Conservation (phyloP, 1,139 yeast species). For the Hansenula lynferdii region DNA sequence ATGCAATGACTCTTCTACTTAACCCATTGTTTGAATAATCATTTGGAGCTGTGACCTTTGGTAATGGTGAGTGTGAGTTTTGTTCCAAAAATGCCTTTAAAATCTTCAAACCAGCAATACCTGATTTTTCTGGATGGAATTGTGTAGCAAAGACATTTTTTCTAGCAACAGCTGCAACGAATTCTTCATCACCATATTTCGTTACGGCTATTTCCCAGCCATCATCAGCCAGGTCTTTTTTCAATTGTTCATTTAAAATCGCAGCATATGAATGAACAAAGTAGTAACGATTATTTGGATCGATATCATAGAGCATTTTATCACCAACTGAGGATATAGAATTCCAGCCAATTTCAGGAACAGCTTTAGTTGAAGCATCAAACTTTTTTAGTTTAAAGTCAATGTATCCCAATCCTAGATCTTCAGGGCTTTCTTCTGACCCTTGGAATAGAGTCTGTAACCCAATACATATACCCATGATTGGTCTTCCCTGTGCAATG, state of each 20-base stretch:
- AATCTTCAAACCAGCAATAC: constrained; percentile 78
- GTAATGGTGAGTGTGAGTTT: constrained; percentile 27
- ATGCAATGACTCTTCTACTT: constrained; percentile 88
- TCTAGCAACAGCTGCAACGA: constrained; percentile 76
- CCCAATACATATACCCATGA: constrained; percentile 98
- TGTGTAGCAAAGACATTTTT: constrained; percentile 90
- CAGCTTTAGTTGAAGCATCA: constrained; percentile 62
- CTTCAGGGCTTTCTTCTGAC: constrained; percentile 69
- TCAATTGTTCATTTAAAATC: constrained; percentile 37
- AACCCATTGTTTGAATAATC: constrained; percentile 63
- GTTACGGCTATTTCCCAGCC: constrained; percentile 84
- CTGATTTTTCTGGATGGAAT: constrained; percentile 97
- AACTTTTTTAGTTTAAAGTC: constrained; percentile 56
- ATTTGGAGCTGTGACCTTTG: constrained; percentile 24
- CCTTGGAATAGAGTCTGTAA: constrained; percentile 74
- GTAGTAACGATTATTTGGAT: constrained; percentile 69
- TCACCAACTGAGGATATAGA: constrained; percentile 29
- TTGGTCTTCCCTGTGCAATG: constrained; percentile 66
- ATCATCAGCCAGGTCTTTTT: constrained; percentile 26
- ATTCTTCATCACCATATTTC: constrained; percentile 72
- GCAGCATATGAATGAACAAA: constrained; percentile 95
- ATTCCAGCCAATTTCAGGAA: constrained; percentile 98
- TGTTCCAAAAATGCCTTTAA: constrained; percentile 67
- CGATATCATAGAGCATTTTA: constrained; percentile 50
- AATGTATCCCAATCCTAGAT: constrained; percentile 51